Evolutionary conservation across 805 yeast genomes (phyloP), one percentile per base, ranked within the genome.

Genomic region (Candida xiaguanensis): DNA sequence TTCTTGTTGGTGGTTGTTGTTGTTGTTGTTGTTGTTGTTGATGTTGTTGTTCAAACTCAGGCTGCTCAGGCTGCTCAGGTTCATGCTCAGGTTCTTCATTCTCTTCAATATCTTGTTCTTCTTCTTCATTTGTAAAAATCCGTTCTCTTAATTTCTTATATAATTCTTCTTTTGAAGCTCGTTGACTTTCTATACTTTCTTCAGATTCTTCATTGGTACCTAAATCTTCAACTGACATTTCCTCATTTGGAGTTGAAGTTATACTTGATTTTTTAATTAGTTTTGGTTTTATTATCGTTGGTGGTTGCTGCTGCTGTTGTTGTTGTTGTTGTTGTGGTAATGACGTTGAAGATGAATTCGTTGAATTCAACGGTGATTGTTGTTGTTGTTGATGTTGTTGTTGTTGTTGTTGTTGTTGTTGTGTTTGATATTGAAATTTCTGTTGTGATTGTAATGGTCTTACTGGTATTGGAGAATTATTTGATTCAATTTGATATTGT

Each of bases 121-220:
- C 50, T 4, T 44, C 45, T 8, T 39, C 46, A n/a, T 41, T 40
- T 12, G 45, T 44, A 43, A 69, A 67, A 16, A 69, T 70, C 32
- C 67, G 51, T 19, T 61, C 66, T 23, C 74, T 49, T 8, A 68
- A 61, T 43, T 61, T 61, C 44, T 53, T 56, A 44, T 69, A 69
- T 23, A 64, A 53, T 11, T 67, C 72, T 32, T 64, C 59, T 36
- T 54, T 58, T 11, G 56, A 47, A 1, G 56, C 65, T 34, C 70
- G 44, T 27, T 59, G 69, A 22, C 42, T 36, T 40, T 55, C 58
- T 2, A 56, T 54, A 29, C 51, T 66, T 6, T 55, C 41, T 8
- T 31, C 34, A 5, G 34, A 40, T n/a, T 36, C 36, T n/a, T 41
- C 44, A 9, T 20, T 20, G 9, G 24, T 7, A 6, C 6, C 24